Percentiles rank a stretch among this genome's conserved stretches.
Conservation (phyloP, 2,329 filamentous ascomycete species). For the Penicillium sp. region DNA sequence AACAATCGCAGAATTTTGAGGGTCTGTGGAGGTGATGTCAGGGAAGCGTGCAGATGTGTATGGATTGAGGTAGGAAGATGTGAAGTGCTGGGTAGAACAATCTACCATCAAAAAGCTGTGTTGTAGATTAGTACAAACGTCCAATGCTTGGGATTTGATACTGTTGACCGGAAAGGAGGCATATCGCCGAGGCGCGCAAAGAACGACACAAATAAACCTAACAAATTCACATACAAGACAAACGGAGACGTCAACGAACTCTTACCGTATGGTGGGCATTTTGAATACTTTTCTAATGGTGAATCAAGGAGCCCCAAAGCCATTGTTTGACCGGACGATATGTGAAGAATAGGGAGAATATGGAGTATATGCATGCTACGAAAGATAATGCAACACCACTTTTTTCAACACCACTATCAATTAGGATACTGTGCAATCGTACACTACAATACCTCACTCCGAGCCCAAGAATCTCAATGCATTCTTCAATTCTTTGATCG, state of each 20-base stretch:
- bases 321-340: neutral
- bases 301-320: neutral
- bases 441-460: slow-evolving; percentile 7
- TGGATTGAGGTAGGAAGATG: neutral
- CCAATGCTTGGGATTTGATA: neutral
- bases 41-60: too few relatives aligned
- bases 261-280: neutral
- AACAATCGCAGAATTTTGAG: too few relatives aligned
- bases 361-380: neutral
- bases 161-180: too few relatives aligned
- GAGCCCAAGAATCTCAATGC: slow-evolving; percentile 74
- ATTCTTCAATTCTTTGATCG: slow-evolving; percentile 77
- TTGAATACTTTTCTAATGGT: neutral
- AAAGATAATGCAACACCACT: neutral
- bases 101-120: neutral
- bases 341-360: neutral
- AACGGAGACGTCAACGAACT: neutral
- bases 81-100: neutral
- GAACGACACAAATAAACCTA: neutral
- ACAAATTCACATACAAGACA: neutral
- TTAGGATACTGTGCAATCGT: neutral
- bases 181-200: neutral
- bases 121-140: neutral
- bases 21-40: neutral
- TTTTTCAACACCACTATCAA: neutral